phyloP scores from a whole-genome alignment of 176 grass and related monocot species.

The Avena atlantica region DNA sequence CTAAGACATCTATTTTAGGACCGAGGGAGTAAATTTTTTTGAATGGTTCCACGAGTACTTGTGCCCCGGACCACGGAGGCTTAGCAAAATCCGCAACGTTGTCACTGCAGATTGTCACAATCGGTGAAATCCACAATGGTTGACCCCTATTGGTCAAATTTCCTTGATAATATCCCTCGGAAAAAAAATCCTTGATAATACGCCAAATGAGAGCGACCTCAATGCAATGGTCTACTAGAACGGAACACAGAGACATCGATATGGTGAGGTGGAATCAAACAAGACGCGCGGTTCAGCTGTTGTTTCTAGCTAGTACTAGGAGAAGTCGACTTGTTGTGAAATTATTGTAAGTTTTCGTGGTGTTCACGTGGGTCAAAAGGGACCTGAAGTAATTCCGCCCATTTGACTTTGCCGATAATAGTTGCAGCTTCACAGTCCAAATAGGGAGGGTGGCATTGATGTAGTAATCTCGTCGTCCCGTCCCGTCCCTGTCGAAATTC shows the following conservation, averaged over 20 bases:
- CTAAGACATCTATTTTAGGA: too few relatives aligned
- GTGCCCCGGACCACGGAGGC: background rate
- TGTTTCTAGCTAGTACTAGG: background rate
- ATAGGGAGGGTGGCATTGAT: background rate
- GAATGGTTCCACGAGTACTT: too few relatives aligned
- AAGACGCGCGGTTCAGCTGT: background rate
- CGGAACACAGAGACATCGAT: background rate
- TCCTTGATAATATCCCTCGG: background rate
- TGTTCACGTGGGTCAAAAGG: conserved; percentile 1
- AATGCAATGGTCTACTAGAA: background rate
- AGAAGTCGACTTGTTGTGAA: background rate
- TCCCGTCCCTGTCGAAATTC: conserved; percentile 27
- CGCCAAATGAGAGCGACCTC: background rate
- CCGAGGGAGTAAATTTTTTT: too few relatives aligned
- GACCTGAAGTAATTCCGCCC: background rate
- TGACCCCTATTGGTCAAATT: background rate
- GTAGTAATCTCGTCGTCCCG: background rate
- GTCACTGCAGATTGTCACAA: background rate
- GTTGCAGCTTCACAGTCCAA: background rate
- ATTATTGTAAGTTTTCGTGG: background rate
- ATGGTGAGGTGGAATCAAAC: background rate
- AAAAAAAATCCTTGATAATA: background rate
- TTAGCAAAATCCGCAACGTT: background rate
- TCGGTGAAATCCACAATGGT: background rate
- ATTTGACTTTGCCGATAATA: conserved; percentile 3